Evolutionary conservation across 2,329 filamentous ascomycete genomes (phyloP).

Genomic region (Alternaria consortialis): DNA sequence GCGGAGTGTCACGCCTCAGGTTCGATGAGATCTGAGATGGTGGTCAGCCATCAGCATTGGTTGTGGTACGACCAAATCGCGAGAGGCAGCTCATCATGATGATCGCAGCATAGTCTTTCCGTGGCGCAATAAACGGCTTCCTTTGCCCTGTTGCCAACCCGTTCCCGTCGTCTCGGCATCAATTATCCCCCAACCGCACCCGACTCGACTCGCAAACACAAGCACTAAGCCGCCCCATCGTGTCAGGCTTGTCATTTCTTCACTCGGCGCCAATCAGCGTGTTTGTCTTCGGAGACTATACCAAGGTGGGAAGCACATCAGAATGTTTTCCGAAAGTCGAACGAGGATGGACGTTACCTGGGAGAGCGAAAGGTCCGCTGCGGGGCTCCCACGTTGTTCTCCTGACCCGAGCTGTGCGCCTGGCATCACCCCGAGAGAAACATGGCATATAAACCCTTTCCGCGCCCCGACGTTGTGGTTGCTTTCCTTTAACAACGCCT

Average conservation of each 20-base stretch:
- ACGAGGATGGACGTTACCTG: conserved; percentile 14
- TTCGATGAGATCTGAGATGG: background rate
- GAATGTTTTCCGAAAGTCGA: conserved; percentile 15
- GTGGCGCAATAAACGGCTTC: background rate
- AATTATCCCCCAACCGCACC: conserved; percentile 7
- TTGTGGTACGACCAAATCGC: conserved; percentile 5
- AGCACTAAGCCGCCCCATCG: conserved; percentile 26
- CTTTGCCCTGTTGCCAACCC: conserved; percentile 1
- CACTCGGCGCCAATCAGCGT: conserved; percentile 26
- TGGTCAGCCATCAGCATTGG: background rate
- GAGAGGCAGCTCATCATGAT: background rate
- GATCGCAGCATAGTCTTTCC: background rate
- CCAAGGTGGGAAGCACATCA: conserved; percentile 28
- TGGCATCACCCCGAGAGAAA: conserved; percentile 11
- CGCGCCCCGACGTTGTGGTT: background rate
- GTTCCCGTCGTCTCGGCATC: conserved; percentile 11
- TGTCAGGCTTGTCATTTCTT: conserved; percentile 31
- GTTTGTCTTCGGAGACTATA: conserved; percentile 27
- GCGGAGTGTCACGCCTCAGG: conserved; percentile 4
- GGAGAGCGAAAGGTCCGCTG: conserved; percentile 26
- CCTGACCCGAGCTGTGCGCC: conserved; percentile 13
- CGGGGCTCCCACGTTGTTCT: conserved; percentile 28
- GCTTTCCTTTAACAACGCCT: conserved; percentile 3
- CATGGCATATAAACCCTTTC: conserved; percentile 27
- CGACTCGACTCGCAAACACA: conserved; percentile 22